Evolutionary conservation across 2,329 filamentous ascomycete species (phyloP), one percentile per base, ranked within the genome.

Genomic region (Hymenoscyphus occultus): DNA sequence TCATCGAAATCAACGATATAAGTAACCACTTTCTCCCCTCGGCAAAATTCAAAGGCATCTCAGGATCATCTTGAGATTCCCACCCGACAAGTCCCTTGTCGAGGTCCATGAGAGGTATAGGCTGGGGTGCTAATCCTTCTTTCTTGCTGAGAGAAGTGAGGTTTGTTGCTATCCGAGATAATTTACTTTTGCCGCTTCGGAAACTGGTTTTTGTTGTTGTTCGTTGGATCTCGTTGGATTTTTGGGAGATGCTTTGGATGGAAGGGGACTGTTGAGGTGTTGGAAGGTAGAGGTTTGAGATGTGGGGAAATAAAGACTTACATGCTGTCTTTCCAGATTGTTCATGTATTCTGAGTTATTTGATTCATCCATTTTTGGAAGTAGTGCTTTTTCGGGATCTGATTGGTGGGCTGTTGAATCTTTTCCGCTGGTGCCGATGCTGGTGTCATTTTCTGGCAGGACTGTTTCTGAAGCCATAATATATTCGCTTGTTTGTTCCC

Each of bases 11-110:
- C n/a, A 76, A 64, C 19, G 62, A 56, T 31, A 75, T 67, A 16
- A 75, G 60, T n/a, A 74, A 19, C 70, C 72, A 74, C 68, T 75
- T 75, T n/a, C 70, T 67, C 1, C 39, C 56, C 10, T 72, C 66
- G 1, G 71, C 62, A 28, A 74, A 87, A 74, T 88, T 88, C 69
- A 86, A 79, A 1, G 86, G 86, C 75, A 85, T 84, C 2, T 77
- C 76, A 0, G 84, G 84, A 71, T 88, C 86, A 62, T 83, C 80
- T 71, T 84, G 82, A 45, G 79, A 74, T 3, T 88, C 84, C 86
- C 86, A 88, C 42, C 84, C 86, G 19, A 88, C 82, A 65, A 87
- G 72, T n/a, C 81, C 82, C 1, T 75, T 76, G 62, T 78, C 78
- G 22, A 88, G 80, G 68, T 87, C 79, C 19, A 79, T 81, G 35